Conservation (phyloP, 2,329 filamentous ascomycete genomes). For the Xylariaceae sp. region DNA sequence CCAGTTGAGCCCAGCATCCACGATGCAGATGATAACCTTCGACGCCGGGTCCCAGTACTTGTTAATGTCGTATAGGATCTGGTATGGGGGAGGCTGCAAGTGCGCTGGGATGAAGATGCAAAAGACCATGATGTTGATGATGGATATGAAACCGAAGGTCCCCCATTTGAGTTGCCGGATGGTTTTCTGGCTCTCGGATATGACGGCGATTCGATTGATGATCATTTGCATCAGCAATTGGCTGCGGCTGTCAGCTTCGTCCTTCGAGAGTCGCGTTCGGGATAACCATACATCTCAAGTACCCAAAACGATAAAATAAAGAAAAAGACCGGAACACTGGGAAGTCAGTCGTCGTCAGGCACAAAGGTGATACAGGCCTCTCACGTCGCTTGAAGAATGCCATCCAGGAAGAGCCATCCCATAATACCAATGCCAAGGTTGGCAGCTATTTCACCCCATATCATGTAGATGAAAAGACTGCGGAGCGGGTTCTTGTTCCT, state of each 20-base stretch:
- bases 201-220: slow-evolving; percentile 48
- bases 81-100: slow-evolving; percentile 30
- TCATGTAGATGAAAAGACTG: slow-evolving; percentile 29
- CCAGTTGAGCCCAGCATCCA: slow-evolving; percentile 48
- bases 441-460: slow-evolving; percentile 40
- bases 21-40: slow-evolving; percentile 46
- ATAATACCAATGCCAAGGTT: slow-evolving; percentile 34
- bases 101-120: slow-evolving; percentile 50
- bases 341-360: slow-evolving; percentile 17
- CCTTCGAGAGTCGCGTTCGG: no score
- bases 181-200: slow-evolving; percentile 36
- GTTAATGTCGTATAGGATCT: slow-evolving; percentile 38
- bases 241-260: no score
- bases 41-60: slow-evolving; percentile 48
- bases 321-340: slow-evolving; percentile 30
- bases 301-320: slow-evolving; percentile 37
- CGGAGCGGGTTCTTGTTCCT: slow-evolving; percentile 10
- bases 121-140: slow-evolving; percentile 50
- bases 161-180: slow-evolving; percentile 42
- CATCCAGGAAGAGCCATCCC: slow-evolving; percentile 35
- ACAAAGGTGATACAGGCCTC: slow-evolving; percentile 7
- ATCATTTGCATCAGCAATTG: slow-evolving; percentile 52
- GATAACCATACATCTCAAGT: slow-evolving; percentile 30
- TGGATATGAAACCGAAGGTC: slow-evolving; percentile 38
- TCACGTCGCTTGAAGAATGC: slow-evolving; percentile 28